phyloP scores from a whole-genome alignment of 2,329 filamentous ascomycete species.

The Torrubiellomyces zombiae region DNA sequence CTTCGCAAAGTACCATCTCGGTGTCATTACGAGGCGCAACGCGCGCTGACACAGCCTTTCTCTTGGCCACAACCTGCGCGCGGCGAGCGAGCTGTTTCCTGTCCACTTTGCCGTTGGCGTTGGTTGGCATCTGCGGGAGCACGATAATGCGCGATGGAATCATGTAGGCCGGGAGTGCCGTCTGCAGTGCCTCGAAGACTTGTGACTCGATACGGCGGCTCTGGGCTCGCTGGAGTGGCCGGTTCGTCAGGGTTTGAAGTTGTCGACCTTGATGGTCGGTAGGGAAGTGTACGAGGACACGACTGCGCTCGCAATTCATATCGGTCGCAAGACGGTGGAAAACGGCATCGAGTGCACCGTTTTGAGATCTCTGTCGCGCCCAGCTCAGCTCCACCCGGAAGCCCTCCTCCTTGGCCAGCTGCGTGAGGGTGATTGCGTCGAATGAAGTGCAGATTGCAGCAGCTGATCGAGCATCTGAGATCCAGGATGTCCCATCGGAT shows the following conservation, averaged over 20 bases:
- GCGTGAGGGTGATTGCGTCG: slow-evolving; percentile 5
- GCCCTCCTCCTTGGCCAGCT: slow-evolving; percentile 15
- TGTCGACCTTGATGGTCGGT: slow-evolving; percentile 2
- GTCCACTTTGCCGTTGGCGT: slow-evolving; percentile 7
- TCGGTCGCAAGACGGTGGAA: slow-evolving; percentile 17
- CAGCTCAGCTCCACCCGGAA: slow-evolving; percentile 27
- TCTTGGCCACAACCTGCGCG: no score
- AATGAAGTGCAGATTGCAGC: slow-evolving; percentile 1
- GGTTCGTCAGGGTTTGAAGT: slow-evolving; percentile 2
- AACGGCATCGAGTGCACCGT: slow-evolving; percentile 8
- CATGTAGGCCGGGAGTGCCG: slow-evolving; percentile 6
- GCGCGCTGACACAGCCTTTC: no score
- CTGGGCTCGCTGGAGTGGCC: slow-evolving; percentile 3
- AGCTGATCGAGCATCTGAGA: background rate
- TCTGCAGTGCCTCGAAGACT: slow-evolving; percentile 2
- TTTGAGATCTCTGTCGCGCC: slow-evolving; percentile 17
- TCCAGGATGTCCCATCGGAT: background rate
- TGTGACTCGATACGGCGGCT: slow-evolving; percentile 1
- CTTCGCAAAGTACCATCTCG: slow-evolving; percentile 1
- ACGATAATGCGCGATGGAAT: slow-evolving; percentile 2
- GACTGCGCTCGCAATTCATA: background rate
- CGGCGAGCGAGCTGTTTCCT: slow-evolving; percentile 3
- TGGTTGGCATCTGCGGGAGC: slow-evolving; percentile 6
- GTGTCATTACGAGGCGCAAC: slow-evolving; percentile 2
- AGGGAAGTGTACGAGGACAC: slow-evolving; percentile 6